Evolutionary conservation across 306 rosid genomes (phyloP), one percentile per base, ranked within the genome.

Genomic region (Medicago ruthenica): DNA sequence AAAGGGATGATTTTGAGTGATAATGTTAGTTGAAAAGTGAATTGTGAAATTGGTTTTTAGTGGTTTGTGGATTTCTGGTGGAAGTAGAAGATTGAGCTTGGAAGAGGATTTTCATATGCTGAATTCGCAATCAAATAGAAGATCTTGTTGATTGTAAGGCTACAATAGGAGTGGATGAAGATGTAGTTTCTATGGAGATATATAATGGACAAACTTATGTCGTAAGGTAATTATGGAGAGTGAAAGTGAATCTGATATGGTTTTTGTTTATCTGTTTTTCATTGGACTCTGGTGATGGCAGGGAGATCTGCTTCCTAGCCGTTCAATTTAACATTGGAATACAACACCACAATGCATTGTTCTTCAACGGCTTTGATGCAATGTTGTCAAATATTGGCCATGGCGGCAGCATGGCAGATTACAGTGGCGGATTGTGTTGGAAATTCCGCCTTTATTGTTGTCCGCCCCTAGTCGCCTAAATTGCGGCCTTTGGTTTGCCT

Each of bases 1-100:
- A 18, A 55, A 55, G 0, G 61, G 31, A 18, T 54, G 31, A 10
- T 14, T 54, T 55, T 55, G 31, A 8, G 2, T 55, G 61, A 20
- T 55, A 18, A 27, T 5, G 40, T 24, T 18, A 22, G 17, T 59
- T 6, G 16, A 27, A 12, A 24, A 24, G 9, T 58, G n/a, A 57
- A 5, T 58, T 58, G 10, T 27, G 40, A 55, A 9, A 45, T 34
- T 13, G 36, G 20, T 54, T 53, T 31, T 71, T 16, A 50, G 51
- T 36, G 9, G 75, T 21, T 71, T 72, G 55, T 55, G 24, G 50
- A 50, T 54, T 70, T 70, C 37, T 13, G 6, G 51, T 53, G 37
- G 50, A 36, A 11, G 50, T 9, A 12, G 37, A 71, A 37, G 10
- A 9, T 37, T 57, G 12, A 45, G 69, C 55, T 59, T 41, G 57